These are phyloP conservation scores for Calocybe indica DNA, from an alignment of 768 basidiomycete species.

Conservation along the genomic window DNA sequence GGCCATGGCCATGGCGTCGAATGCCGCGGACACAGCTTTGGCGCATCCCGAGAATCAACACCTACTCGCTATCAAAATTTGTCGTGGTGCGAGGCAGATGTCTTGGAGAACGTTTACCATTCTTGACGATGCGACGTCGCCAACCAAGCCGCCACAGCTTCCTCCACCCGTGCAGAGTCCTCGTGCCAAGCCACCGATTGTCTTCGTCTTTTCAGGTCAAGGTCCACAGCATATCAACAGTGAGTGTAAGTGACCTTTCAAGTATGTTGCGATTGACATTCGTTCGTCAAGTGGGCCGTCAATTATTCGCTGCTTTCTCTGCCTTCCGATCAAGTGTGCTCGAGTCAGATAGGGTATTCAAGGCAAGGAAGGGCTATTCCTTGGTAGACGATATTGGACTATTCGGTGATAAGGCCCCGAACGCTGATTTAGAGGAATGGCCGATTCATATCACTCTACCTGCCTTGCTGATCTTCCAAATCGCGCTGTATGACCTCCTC, in stretches of 20 bases:
- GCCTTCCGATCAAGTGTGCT: slow-evolving; percentile 32
- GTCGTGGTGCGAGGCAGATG: slow-evolving; percentile 25
- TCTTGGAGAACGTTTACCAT: slow-evolving; percentile 26
- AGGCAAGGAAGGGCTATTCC: slow-evolving; percentile 23
- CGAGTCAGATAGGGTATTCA: slow-evolving; percentile 29
- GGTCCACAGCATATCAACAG: slow-evolving; percentile 33
- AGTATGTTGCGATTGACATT: neutral
- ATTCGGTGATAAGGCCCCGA: slow-evolving; percentile 18
- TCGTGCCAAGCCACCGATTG: slow-evolving; percentile 20
- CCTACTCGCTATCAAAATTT: slow-evolving; percentile 11
- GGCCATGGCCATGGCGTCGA: slow-evolving; percentile 10
- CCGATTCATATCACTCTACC: slow-evolving; percentile 33
- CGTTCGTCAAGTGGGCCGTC: slow-evolving; percentile 26
- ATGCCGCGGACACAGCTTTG: neutral
- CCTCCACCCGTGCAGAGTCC: slow-evolving; percentile 21
- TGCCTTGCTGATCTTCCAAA: slow-evolving; percentile 37
- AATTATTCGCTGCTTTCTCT: slow-evolving; percentile 25
- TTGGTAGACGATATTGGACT: slow-evolving; percentile 29
- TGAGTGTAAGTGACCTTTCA: slow-evolving; percentile 12
- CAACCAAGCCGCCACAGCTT: slow-evolving; percentile 11
- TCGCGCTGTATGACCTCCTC: slow-evolving; percentile 38
- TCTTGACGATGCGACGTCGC: neutral
- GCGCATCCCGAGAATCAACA: slow-evolving; percentile 1
- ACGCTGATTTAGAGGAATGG: slow-evolving; percentile 18
- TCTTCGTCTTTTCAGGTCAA: slow-evolving; percentile 34